Evolutionary conservation across 2,329 filamentous ascomycete genomes (phyloP).

Genomic region (Lachnellula willkommii): DNA sequence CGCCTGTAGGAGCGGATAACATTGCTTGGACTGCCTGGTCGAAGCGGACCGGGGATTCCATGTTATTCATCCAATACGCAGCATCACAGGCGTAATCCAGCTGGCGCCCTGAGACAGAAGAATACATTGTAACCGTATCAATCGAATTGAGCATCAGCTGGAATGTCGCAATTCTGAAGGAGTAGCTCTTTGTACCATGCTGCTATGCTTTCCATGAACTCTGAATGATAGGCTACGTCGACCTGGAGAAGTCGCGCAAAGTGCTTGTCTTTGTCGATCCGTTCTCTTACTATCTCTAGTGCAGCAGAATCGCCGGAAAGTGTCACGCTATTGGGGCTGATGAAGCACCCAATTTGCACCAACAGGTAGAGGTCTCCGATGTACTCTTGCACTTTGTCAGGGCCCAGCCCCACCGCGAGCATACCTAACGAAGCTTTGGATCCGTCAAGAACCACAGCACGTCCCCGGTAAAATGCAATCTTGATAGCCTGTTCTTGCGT

Average conservation of each 20-base stretch:
- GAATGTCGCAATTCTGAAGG: neutral
- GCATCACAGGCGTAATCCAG: slow-evolving; percentile 2
- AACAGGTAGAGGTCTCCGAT: neutral
- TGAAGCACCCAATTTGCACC: slow-evolving; percentile 23
- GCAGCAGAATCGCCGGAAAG: slow-evolving; percentile 13
- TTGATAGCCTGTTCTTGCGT: slow-evolving; percentile 27
- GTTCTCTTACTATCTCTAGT: neutral
- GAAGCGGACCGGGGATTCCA: slow-evolving; percentile 17
- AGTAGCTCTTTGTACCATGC: slow-evolving; percentile 16
- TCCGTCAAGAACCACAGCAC: neutral
- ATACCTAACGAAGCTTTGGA: slow-evolving; percentile 4
- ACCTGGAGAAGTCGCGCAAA: slow-evolving; percentile 28
- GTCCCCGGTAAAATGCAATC: slow-evolving; percentile 25
- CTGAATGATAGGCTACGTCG: slow-evolving; percentile 38
- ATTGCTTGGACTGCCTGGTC: slow-evolving; percentile 5
- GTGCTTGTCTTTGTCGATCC: slow-evolving; percentile 12
- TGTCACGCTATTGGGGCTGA: slow-evolving; percentile 19
- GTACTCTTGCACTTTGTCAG: slow-evolving; percentile 3
- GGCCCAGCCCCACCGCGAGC: slow-evolving; percentile 8
- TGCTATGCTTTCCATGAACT: slow-evolving; percentile 26
- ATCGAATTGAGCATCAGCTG: neutral
- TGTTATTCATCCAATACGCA: slow-evolving; percentile 15
- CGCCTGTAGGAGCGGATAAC: neutral
- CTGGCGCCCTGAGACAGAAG: slow-evolving; percentile 3
- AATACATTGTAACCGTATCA: slow-evolving; percentile 1